Percentiles rank a stretch among this genome's conserved stretches.
Evolutionary conservation across 1,284 basidiomycete species (phyloP).

Genomic region (Fomes fomentarius): DNA sequence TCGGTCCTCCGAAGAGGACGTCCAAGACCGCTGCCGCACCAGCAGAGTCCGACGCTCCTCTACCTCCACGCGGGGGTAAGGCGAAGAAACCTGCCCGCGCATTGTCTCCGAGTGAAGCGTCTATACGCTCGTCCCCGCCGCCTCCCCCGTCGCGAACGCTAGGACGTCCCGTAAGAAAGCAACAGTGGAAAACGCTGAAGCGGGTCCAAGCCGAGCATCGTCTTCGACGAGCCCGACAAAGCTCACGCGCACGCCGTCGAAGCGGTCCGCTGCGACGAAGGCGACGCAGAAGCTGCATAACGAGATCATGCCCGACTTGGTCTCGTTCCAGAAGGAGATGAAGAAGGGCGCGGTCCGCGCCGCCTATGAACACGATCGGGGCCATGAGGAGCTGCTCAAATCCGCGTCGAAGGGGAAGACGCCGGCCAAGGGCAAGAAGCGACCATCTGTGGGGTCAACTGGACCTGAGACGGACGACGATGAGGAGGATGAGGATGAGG

Average conservation of each 20-base stretch:
- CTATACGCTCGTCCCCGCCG: neutral
- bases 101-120: constrained; percentile 8
- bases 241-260: constrained; percentile 34
- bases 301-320: constrained; percentile 76
- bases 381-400: constrained; percentile 8
- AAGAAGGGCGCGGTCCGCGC: constrained; percentile 41
- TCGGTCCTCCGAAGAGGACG: constrained; percentile 8
- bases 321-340: constrained; percentile 69
- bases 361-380: constrained; percentile 33
- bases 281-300: constrained; percentile 66
- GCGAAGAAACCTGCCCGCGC: constrained; percentile 8
- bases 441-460: constrained; percentile 21
- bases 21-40: neutral
- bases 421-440: constrained; percentile 35
- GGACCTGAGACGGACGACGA: constrained; percentile 29
- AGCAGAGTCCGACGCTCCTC: neutral
- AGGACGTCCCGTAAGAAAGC: constrained; percentile 4
- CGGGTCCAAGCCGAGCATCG: constrained; percentile 23
- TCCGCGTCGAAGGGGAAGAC: constrained; percentile 25
- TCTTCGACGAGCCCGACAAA: constrained; percentile 19
- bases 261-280: constrained; percentile 65
- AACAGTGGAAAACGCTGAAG: constrained; percentile 5
- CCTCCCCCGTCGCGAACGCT: constrained; percentile 5
- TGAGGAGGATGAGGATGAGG: constrained; percentile 31
- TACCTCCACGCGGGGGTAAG: neutral